These are phyloP conservation scores for Haplosporangium sp. DNA, from an alignment of 371 early-diverging fungal species.

Conservation along the genomic window DNA sequence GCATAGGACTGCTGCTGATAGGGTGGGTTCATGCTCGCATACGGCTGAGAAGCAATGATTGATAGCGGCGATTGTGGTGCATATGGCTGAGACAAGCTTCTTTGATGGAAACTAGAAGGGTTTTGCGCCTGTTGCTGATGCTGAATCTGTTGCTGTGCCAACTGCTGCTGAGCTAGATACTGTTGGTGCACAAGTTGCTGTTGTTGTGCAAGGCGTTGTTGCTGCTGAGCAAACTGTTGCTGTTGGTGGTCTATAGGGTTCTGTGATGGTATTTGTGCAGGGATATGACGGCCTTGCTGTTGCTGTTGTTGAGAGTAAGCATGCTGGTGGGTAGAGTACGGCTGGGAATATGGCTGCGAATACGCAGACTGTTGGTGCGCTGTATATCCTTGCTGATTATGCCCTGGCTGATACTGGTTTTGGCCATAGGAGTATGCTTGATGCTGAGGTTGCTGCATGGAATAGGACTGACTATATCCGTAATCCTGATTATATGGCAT, in stretches of 20 bases:
- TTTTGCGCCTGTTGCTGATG: neutral
- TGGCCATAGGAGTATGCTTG: conserved; percentile 25
- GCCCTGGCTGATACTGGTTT: conserved; percentile 27
- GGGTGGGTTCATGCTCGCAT: conserved; percentile 1
- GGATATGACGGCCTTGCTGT: conserved; percentile 12
- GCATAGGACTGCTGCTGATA: conserved; percentile 28
- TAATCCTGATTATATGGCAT: conserved; percentile 25
- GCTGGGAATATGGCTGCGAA: conserved; percentile 17
- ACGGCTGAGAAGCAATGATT: conserved; percentile 24
- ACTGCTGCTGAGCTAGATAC: conserved; percentile 15
- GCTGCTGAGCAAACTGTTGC: conserved; percentile 15
- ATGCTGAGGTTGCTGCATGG: conserved; percentile 14
- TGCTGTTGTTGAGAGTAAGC: conserved; percentile 12
- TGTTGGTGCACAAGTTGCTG: conserved; percentile 27
- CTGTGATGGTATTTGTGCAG: conserved; percentile 11
- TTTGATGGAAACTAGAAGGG: conserved; percentile 13
- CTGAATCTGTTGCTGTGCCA: conserved; percentile 17
- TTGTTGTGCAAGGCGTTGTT: conserved; percentile 22
- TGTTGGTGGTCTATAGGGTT: conserved; percentile 11
- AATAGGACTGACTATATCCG: conserved; percentile 16
- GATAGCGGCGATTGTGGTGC: conserved; percentile 15
- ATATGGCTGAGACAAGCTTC: conserved; percentile 23
- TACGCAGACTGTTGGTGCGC: conserved; percentile 24
- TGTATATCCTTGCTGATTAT: conserved; percentile 23
- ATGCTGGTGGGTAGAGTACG: conserved; percentile 16